Conservation (phyloP, 2,329 filamentous ascomycete species). For the Pleomassaria siparia region DNA sequence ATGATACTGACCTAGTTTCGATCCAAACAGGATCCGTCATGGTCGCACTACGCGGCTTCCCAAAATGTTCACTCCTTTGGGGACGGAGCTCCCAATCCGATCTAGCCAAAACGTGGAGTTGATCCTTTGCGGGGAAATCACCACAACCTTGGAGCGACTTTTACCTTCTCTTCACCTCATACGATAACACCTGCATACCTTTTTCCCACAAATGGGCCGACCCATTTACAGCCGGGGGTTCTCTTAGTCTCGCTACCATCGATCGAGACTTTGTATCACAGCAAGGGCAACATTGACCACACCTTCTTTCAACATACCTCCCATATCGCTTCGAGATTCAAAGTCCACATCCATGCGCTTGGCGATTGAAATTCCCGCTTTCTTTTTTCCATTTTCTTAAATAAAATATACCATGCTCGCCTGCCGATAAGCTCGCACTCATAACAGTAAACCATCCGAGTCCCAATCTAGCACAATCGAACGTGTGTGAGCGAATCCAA, state of each 20-base stretch:
- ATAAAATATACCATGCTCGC: neutral
- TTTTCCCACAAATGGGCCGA: neutral
- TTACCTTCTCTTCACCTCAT: neutral
- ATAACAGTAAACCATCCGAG: neutral
- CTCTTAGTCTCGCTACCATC: slow-evolving; percentile 12
- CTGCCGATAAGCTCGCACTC: neutral
- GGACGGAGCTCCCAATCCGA: neutral
- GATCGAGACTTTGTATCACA: slow-evolving; percentile 13
- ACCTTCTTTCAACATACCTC: slow-evolving; percentile 17
- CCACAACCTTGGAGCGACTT: neutral
- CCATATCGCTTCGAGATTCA: neutral
- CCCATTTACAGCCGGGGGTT: neutral
- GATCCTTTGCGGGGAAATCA: neutral
- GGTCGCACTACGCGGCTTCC: no score
- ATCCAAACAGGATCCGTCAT: no score
- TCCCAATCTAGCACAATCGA: neutral
- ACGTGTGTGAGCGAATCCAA: neutral
- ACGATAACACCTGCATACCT: neutral
- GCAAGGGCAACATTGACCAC: slow-evolving; percentile 16
- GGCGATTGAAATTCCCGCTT: neutral
- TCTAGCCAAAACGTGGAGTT: neutral
- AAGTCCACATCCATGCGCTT: neutral
- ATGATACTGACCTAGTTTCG: no score
- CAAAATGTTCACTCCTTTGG: neutral
- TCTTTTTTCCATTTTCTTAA: neutral